A percentile compares a stretch with the other conserved stretches of the same genome.
Evolutionary conservation across 768 basidiomycete species (phyloP).

Genomic region (Termitomyces titanicus): DNA sequence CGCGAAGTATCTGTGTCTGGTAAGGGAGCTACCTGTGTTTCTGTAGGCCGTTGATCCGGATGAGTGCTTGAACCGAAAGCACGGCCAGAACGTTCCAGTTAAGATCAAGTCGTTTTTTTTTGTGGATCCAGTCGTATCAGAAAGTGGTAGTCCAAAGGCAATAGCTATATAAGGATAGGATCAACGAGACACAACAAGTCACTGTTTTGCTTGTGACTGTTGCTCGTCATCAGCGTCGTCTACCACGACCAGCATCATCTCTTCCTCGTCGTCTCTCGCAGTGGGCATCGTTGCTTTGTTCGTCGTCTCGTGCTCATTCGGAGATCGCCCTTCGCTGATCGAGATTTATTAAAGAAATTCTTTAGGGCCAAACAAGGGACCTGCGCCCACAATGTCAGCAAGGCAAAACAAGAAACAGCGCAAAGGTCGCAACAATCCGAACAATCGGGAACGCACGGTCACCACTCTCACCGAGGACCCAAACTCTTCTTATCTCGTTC

Average conservation of each 20-base stretch:
- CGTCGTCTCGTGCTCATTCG: conserved; percentile 7
- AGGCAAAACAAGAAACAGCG: conserved; percentile 60
- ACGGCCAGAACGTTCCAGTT: not conserved
- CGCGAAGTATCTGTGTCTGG: too few species aligned
- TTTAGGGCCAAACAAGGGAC: conserved; percentile 17
- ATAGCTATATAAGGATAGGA: conserved; percentile 15
- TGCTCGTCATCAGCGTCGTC: not conserved
- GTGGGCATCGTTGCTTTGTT: conserved; percentile 3
- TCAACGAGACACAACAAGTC: conserved; percentile 16
- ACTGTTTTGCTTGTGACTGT: conserved; percentile 12
- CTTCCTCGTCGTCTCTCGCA: not conserved
- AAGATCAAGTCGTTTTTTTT: not conserved
- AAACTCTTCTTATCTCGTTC: conserved; percentile 48
- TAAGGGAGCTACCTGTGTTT: too few species aligned
- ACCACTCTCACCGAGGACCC: conserved; percentile 62
- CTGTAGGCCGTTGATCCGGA: too few species aligned
- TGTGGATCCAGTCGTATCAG: not conserved
- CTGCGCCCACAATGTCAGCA: conserved; percentile 44
- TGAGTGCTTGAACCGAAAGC: too few species aligned
- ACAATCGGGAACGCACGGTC: conserved; percentile 64
- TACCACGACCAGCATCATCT: not conserved
- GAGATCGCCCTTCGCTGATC: conserved; percentile 19
- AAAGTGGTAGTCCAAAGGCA: not conserved
- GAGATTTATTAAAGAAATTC: conserved; percentile 13
- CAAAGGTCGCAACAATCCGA: conserved; percentile 44